A percentile compares a stretch with the other conserved stretches of the same genome.
Evolutionary conservation across 768 basidiomycete species (phyloP).

Genomic region (Amanita pseudoporphyria): DNA sequence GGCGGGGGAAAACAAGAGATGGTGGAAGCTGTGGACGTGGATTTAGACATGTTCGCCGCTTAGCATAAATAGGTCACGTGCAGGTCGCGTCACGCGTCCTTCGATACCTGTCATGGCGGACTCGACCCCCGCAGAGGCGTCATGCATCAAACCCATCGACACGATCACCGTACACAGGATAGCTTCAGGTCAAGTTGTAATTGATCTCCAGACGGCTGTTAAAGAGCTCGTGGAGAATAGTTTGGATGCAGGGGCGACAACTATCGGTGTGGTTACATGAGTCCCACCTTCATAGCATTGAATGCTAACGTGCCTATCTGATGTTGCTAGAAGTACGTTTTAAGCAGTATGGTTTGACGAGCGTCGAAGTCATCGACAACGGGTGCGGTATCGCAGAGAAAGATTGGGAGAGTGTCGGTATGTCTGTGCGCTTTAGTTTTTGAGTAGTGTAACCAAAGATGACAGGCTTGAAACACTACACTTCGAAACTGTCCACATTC

Average conservation of each 20-base stretch:
- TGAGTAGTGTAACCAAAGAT: background rate
- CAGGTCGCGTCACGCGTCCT: too few relatives aligned
- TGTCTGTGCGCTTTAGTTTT: conserved; percentile 13
- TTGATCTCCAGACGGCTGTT: conserved; percentile 87
- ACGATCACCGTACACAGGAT: conserved; percentile 73
- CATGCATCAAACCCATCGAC: conserved; percentile 55
- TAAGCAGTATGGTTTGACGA: conserved; percentile 74
- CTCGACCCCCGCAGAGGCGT: background rate
- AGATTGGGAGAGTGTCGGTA: conserved; percentile 76
- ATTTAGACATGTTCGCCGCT: too few relatives aligned
- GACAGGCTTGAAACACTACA: conserved; percentile 83
- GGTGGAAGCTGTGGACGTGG: conserved; percentile 93
- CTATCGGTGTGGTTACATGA: conserved; percentile 77
- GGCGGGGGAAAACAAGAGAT: conserved; percentile 30
- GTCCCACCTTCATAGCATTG: too few relatives aligned
- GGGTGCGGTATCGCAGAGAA: conserved; percentile 74
- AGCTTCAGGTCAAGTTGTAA: conserved; percentile 90
- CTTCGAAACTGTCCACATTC: conserved; percentile 80
- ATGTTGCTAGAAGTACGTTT: conserved; percentile 68
- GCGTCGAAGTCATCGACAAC: conserved; percentile 88
- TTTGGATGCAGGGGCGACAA: conserved; percentile 84
- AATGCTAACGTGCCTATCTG: background rate
- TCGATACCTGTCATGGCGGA: background rate
- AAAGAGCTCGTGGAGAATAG: conserved; percentile 98
- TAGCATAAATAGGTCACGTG: too few relatives aligned